phyloP scores from a whole-genome alignment of 768 basidiomycete species.

The Gymnopilus dilepis region DNA sequence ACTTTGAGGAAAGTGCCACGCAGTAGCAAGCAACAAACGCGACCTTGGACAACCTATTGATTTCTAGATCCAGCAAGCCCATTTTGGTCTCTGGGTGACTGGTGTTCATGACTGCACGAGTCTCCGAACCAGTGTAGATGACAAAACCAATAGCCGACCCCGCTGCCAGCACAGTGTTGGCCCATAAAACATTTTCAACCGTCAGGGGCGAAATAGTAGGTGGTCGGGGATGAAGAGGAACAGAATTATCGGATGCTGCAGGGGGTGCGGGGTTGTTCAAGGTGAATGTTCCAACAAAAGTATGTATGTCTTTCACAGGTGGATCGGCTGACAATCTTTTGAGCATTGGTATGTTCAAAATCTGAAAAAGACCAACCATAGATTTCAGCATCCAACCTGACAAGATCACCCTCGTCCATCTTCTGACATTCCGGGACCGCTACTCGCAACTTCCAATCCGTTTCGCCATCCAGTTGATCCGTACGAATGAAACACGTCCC shows the following conservation, averaged over 20 bases:
- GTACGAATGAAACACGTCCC: conserved; percentile 98
- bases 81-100: conserved; percentile 96
- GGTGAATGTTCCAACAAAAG: conserved; percentile 93
- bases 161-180: conserved; percentile 96
- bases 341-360: neutral
- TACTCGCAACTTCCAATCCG: conserved; percentile 97
- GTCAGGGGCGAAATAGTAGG: conserved; percentile 83
- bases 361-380: conserved; percentile 62
- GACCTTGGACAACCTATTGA: conserved; percentile 96
- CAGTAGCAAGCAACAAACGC: conserved; percentile 38
- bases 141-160: conserved; percentile 93
- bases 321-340: conserved; percentile 71
- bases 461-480: conserved; percentile 98
- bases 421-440: conserved; percentile 87
- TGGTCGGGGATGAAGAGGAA: conserved; percentile 46
- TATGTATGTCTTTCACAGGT: conserved; percentile 96
- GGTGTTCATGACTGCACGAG: conserved; percentile 98
- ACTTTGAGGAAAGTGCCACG: neutral
- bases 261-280: conserved; percentile 54
- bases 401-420: conserved; percentile 54
- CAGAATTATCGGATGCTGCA: conserved; percentile 31
- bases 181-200: conserved; percentile 95
- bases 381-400: conserved; percentile 84
- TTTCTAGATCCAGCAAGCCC: conserved; percentile 90
- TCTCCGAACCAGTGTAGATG: conserved; percentile 93